Conservation (phyloP, 345 rosid species). For the Hypericum androsaemum region DNA sequence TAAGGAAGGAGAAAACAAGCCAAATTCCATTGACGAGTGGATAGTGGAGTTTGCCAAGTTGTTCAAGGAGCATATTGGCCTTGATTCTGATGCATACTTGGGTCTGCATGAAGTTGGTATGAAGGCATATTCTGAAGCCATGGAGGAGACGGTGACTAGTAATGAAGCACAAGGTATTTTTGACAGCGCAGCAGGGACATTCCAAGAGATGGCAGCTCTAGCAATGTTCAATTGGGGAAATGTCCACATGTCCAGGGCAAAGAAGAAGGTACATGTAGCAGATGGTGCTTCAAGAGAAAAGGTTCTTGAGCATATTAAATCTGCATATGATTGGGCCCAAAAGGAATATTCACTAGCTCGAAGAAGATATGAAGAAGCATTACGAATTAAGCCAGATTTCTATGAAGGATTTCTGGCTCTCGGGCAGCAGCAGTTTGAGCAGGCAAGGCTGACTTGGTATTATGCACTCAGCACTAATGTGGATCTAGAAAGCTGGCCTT, state of each 20-base stretch:
- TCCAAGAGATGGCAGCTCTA: conserved; percentile 80
- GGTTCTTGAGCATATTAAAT: conserved; percentile 38
- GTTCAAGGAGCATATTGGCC: conserved; percentile 66
- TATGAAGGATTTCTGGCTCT: conserved; percentile 61
- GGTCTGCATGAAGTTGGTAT: conserved; percentile 74
- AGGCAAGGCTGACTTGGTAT: conserved; percentile 83
- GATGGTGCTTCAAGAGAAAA: conserved; percentile 52
- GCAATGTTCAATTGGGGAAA: conserved; percentile 89
- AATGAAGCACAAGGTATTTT: conserved; percentile 75
- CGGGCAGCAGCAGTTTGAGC: conserved; percentile 79
- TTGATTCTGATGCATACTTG: conserved; percentile 56
- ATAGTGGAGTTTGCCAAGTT: conserved; percentile 66
- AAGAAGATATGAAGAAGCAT: conserved; percentile 60
- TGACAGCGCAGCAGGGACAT: conserved; percentile 58
- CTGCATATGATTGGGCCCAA: conserved; percentile 50
- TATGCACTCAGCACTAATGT: conserved; percentile 45
- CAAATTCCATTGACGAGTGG: conserved; percentile 64
- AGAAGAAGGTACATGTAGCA: conserved; percentile 47
- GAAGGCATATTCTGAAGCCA: conserved; percentile 76
- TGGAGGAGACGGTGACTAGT: conserved; percentile 84
- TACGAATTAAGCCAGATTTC: conserved; percentile 70
- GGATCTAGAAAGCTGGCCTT: conserved; percentile 58
- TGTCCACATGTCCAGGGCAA: conserved; percentile 74
- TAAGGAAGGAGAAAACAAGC: conserved; percentile 22
- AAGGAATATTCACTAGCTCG: conserved; percentile 49